Base-by-base conservation (phyloP, 805 yeast genomes). In the Wickerhamiella musiphila region DNA sequence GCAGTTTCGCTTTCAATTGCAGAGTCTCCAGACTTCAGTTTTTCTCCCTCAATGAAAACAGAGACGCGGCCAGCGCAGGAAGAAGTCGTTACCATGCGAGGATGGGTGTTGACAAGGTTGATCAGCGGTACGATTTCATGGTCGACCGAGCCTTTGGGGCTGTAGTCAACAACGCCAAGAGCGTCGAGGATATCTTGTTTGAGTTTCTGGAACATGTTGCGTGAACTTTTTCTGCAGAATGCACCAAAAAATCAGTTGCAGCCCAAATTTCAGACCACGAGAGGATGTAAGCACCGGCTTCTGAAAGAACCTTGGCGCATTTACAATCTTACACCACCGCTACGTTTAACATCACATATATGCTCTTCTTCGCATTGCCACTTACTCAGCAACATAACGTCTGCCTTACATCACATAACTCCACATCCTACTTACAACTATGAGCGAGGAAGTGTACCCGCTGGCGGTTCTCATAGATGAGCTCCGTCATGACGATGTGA, bases 401-500 rank as follows among this genome's bases (percentile, higher is more conserved):
- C n/a, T n/a, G n/a, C n/a, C n/a, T 11, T 7, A 7, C 10, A 22
- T 11, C 10, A 22, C n/a, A 11, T 11, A 22, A 22, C 24, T 6
- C 10, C 4, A 4, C n/a, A 12, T 12, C 9, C 26, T 23, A 19
- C 21, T n/a, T 24, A 18, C 13, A 16, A 28, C 25, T 14, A 35
- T 23, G 30, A 26, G 34, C 32, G 57, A 73, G 50, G 83, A 75
- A 45, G 66, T 90, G 36, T 86, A 81, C 50, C 98, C 99, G 28
- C 69, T 90, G 56, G 98, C 98, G 11, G 66, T 90, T 45, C 68
- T 90, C 38, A 83, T 90, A 81, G 98, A 92, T 54, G 99, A 92
- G 57, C 68, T 90, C 54, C 79, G 79, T 58, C 95, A 86, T 54
- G 98, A 90, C 51, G 98, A 90, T 52, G 86, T 86, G 24, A 69